Evolutionary conservation across 225 moss, liverwort and hornwort species (phyloP), one percentile per base, ranked within the genome.

Genomic region (Sphagnum contortum): DNA sequence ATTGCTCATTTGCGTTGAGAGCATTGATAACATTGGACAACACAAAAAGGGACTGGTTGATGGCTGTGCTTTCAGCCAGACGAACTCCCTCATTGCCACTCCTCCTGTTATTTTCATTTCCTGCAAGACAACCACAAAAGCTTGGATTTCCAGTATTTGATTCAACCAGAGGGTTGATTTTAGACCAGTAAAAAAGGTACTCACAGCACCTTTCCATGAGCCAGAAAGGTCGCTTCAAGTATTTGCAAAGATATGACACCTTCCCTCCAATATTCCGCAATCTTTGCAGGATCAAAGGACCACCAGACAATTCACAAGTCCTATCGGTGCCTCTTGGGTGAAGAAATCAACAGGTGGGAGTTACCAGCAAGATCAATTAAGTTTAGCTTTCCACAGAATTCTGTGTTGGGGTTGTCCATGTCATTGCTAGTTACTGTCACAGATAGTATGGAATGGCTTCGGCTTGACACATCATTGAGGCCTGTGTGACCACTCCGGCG

Each of bases 21-120:
- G 79, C 79, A 64, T 71, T 68, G 59, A 79, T 79, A 9, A 79
- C 79, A 45, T 79, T 79, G 2, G 74, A 74, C 45, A 79, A 48
- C 1, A 74, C 74, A 64, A 74, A 79, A 48, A 79, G 57, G 4
- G 79, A 79, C 47, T 71, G 67, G 57, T 79, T 79, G 14, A 79
- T 79, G 6, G 67, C 64, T 11, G 62, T 74, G 68, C 71, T 71
- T 55, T 79, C 79, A n/a, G 54, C 59, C 48, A 79, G 67, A 13
- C 79, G 70, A 11, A 68, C 49, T 50, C 71, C 74, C 9, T 67
- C 74, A 62, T 55, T 74, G 3, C 79, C 74, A 44, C 71, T 60
- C 47, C 64, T 74, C 48, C 71, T 52, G 45, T 74, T 74, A 4
- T 71, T 71, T 53, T 79, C 79, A 50, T 71, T 74, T 60, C 79